phyloP scores from a whole-genome alignment of 257 asterid species.

The Jacaranda mimosifolia region DNA sequence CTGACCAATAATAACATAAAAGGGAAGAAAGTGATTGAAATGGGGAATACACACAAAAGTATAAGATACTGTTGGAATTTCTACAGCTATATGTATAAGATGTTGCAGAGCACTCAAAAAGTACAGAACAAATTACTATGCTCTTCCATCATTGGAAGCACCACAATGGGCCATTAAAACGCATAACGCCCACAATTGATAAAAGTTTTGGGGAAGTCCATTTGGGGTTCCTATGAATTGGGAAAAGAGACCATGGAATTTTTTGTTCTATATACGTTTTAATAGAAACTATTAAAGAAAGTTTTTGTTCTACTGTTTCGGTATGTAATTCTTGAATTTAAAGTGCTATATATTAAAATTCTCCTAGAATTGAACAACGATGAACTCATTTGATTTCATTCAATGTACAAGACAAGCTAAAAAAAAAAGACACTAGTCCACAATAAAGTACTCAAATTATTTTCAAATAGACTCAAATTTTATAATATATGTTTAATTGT shows the following conservation, averaged over 20 bases:
- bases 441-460: conserved; percentile 34
- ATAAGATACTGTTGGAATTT: not conserved
- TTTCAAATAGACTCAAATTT: conserved; percentile 18
- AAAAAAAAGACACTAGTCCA: not conserved
- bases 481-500: not conserved
- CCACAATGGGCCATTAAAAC: not conserved
- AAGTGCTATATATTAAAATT: not conserved
- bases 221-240: not conserved
- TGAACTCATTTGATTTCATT: not conserved
- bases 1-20: not conserved
- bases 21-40: not conserved
- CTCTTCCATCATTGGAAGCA: not conserved
- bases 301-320: not conserved
- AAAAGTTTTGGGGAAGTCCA: not conserved
- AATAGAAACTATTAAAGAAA: too few species aligned
- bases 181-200: not conserved
- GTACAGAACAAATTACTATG: not conserved
- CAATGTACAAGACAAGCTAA: conserved; percentile 5
- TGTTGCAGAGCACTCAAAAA: not conserved
- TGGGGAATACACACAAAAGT: not conserved
- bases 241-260: not conserved
- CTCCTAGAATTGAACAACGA: not conserved
- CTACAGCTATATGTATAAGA: not conserved
- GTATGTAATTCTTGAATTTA: not conserved
- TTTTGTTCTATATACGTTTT: not conserved